Conservation (phyloP, 2,329 filamentous ascomycete genomes). For the Aureobasidium mangrovei region DNA sequence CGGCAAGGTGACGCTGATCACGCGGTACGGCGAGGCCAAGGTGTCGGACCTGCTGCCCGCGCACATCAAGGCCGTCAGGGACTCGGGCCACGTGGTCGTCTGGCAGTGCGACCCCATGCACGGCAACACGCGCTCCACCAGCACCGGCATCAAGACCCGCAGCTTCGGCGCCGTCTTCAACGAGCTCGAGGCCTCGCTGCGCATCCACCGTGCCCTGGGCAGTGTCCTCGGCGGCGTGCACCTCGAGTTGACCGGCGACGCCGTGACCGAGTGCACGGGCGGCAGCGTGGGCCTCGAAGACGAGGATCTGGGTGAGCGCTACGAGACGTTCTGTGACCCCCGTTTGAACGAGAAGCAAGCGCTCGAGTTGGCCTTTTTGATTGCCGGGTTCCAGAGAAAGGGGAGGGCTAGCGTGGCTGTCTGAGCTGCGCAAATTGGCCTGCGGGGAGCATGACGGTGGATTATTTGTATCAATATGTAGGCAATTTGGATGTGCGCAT, state of each 20-base stretch:
- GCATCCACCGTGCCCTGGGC: slow-evolving; percentile 72
- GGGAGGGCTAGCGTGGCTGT: slow-evolving; percentile 7
- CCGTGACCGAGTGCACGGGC: slow-evolving; percentile 91
- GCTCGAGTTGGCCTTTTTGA: slow-evolving; percentile 84
- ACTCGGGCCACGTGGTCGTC: slow-evolving; percentile 66
- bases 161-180: slow-evolving; percentile 83
- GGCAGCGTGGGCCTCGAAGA: slow-evolving; percentile 81
- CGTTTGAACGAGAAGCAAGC: slow-evolving; percentile 96
- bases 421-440: not conserved
- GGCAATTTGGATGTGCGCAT: too few relatives aligned
- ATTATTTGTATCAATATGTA: too few relatives aligned
- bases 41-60: slow-evolving; percentile 66
- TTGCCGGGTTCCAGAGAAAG: slow-evolving; percentile 54
- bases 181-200: slow-evolving; percentile 74
- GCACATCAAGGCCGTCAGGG: slow-evolving; percentile 83
- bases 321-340: slow-evolving; percentile 94
- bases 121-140: slow-evolving; percentile 59
- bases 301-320: slow-evolving; percentile 80
- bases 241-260: slow-evolving; percentile 88
- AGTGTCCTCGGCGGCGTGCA: slow-evolving; percentile 92
- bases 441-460: too few relatives aligned
- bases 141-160: slow-evolving; percentile 78
- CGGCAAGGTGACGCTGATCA: slow-evolving; percentile 94
- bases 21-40: slow-evolving; percentile 76
- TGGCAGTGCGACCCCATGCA: slow-evolving; percentile 99